These are phyloP conservation scores for Hypoxylon sp. DNA, from an alignment of 2,329 filamentous ascomycete species.

Conservation along the genomic window DNA sequence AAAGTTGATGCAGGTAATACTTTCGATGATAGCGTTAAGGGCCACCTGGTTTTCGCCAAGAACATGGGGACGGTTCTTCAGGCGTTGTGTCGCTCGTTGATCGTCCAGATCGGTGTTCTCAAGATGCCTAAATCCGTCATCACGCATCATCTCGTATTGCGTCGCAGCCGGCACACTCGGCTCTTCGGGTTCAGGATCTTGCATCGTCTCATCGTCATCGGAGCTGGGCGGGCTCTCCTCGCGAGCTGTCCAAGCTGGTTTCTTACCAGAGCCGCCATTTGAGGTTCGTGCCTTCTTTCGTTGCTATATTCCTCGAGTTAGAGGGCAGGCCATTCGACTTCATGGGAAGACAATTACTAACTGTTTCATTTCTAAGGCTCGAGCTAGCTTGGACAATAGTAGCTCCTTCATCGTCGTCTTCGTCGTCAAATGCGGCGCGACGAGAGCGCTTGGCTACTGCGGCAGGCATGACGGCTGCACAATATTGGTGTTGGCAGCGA, in stretches of 20 bases:
- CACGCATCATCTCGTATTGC: conserved; percentile 74
- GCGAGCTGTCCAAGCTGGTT: conserved; percentile 38
- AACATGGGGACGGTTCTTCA: conserved; percentile 65
- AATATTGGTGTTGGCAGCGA: not conserved
- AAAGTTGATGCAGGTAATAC: conserved; percentile 90
- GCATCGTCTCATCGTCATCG: conserved; percentile 54
- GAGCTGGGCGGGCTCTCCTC: conserved; percentile 45
- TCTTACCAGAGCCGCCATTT: conserved; percentile 41
- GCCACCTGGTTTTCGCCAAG: conserved; percentile 80
- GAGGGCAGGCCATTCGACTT: not conserved
- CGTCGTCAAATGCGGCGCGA: conserved; percentile 53
- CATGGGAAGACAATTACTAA: conserved; percentile 51
- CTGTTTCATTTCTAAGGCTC: conserved; percentile 57
- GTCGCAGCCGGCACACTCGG: conserved; percentile 64
- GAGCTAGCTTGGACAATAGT: conserved; percentile 60
- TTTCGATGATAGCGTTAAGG: conserved; percentile 89
- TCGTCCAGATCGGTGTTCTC: conserved; percentile 72
- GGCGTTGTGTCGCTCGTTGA: conserved; percentile 74
- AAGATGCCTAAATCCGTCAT: conserved; percentile 72
- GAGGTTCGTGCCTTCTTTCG: conserved; percentile 60
- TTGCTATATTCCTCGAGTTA: conserved; percentile 46
- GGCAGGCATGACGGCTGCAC: conserved; percentile 48
- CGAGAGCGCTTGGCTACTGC: conserved; percentile 61
- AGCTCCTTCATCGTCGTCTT: conserved; percentile 56
- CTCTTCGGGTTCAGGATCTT: conserved; percentile 48